A percentile compares a stretch with the other conserved stretches of the same genome.
Conservation (phyloP, 306 rosid genomes). For the Sophora flavescens region DNA sequence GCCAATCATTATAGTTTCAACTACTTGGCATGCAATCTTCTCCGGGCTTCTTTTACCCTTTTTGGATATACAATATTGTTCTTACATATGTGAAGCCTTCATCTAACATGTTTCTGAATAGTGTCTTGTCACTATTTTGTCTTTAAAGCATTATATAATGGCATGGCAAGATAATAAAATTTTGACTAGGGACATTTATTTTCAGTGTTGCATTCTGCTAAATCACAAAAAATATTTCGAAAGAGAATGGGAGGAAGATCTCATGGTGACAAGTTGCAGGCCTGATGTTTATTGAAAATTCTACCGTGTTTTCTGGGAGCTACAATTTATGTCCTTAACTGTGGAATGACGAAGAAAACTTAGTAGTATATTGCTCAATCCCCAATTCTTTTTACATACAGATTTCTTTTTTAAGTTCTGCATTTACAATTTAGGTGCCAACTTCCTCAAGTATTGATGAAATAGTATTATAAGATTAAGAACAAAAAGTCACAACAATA, state of each 20-base stretch:
- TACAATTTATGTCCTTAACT: background rate
- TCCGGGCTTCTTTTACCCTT: slow-evolving; percentile 21
- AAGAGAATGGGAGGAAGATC: background rate
- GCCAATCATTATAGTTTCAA: slow-evolving; percentile 35
- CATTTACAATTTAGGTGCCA: slow-evolving; percentile 16
- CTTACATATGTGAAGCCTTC: slow-evolving; percentile 20
- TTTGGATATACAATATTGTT: background rate
- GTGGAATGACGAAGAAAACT: background rate
- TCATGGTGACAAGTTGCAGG: slow-evolving; percentile 3
- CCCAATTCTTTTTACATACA: background rate
- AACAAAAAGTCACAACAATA: background rate
- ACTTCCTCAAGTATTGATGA: slow-evolving; percentile 8
- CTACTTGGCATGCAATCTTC: slow-evolving; percentile 16
- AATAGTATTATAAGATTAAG: background rate
- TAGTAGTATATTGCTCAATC: background rate
- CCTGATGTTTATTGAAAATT: slow-evolving; percentile 14
- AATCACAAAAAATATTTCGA: background rate
- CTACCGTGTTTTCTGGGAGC: background rate
- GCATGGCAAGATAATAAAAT: slow-evolving; percentile 29
- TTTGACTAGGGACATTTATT: slow-evolving; percentile 16
- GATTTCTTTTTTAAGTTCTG: background rate
- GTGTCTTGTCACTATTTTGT: background rate
- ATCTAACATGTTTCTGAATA: slow-evolving; percentile 16
- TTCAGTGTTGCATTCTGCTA: slow-evolving; percentile 37
- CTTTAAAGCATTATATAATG: slow-evolving; percentile 19